Evolutionary conservation across 139 green algal species (phyloP).

Genomic region (Zygnema circumcarinatum): DNA sequence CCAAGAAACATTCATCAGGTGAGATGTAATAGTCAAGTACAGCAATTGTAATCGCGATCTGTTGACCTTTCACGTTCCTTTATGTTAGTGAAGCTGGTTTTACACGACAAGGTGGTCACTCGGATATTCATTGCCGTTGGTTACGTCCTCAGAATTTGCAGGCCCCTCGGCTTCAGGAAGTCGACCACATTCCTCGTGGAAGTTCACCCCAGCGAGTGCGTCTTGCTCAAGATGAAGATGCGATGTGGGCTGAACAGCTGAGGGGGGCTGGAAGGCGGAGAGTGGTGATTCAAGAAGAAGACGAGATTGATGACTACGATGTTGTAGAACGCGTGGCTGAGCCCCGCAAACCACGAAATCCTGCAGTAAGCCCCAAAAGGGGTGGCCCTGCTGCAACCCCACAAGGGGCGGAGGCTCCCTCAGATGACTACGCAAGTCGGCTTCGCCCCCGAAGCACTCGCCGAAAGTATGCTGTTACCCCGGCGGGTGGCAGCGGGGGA

Average conservation of each 20-base stretch:
- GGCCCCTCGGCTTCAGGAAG: neutral
- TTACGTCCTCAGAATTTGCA: neutral
- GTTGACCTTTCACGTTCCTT: neutral
- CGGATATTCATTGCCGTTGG: neutral
- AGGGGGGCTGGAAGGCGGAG: neutral
- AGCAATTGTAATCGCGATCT: neutral
- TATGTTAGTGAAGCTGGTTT: neutral
- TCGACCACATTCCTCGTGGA: neutral
- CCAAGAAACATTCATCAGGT: neutral
- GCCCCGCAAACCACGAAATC: neutral
- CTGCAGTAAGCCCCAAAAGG: neutral
- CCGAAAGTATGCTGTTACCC: too few species aligned
- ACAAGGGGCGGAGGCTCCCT: neutral
- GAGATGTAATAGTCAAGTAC: neutral
- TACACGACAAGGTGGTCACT: neutral
- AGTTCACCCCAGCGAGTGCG: neutral
- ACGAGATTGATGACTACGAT: neutral
- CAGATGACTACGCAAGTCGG: neutral
- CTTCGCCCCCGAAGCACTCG: neutral
- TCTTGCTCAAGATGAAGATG: neutral
- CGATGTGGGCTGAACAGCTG: neutral
- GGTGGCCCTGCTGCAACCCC: neutral
- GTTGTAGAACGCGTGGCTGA: neutral
- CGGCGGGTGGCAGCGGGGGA: too few species aligned
- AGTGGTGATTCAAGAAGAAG: neutral